Evolutionary conservation across 192 early-diverging fungal genomes (phyloP), one percentile per base, ranked within the genome.

Genomic region (Radiomyces spectabilis): DNA sequence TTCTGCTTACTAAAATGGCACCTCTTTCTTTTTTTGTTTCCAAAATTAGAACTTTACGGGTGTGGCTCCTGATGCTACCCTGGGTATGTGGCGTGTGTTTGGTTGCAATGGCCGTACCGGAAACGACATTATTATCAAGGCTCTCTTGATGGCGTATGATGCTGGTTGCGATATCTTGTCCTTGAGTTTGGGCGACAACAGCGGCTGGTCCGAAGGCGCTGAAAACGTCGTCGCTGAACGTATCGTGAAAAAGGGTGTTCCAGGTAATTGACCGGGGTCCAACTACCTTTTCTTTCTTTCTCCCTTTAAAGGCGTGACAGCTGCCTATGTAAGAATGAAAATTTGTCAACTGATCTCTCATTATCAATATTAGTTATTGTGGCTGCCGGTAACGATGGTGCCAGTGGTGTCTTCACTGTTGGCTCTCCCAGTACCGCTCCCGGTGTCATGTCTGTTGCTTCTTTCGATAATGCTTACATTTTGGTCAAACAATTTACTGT

Each of bases 1-100:
- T n/a, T n/a, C n/a, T n/a, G n/a, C n/a, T n/a, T n/a, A n/a, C n/a
- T n/a, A 30, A 38, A 31, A 19, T 40, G 33, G 45, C 21, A 34
- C 1, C 15, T 55, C 65, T 63, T 1, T 42, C 41, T 0, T 51
- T 54, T 43, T 29, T 27, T 19, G 10, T 53, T 43, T 33, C 4
- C n/a, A 61, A 48, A 46, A 46, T n/a, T 45, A 70, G 68, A 64
- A 64, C 34, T 80, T 82, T 10, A 67, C 68, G 2, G 86, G 86
- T 35, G 82, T 89, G 21, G 85, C 80, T 2, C 84, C 80, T 25
- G 66, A 68, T 10, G 83, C 84, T 26, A 88, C 76, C 0, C 65
- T 95, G 27, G 86, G 85, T 5, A 79, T 78, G 13, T 97, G 88
- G 74, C 76, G 92, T 46, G 78, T 94, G 16, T 86, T 91, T 61